phyloP scores from a whole-genome alignment of 345 rosid genomes.

The Brassica carinata region DNA sequence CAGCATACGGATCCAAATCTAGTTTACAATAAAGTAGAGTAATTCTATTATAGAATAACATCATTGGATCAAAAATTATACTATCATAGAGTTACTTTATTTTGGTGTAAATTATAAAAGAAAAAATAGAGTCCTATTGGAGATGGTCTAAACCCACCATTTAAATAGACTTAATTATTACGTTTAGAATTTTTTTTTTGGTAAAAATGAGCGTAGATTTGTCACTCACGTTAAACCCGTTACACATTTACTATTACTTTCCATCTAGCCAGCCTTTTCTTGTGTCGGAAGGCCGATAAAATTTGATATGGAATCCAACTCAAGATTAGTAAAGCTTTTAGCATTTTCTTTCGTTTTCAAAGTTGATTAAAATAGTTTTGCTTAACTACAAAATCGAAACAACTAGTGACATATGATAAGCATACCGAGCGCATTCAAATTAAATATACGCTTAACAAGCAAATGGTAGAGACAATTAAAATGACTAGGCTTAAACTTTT shows the following conservation, averaged over 20 bases:
- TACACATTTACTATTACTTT: conserved; percentile 1
- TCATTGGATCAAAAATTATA: no score
- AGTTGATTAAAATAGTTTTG: neutral
- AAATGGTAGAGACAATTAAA: neutral
- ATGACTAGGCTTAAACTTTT: no score
- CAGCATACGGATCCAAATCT: no score
- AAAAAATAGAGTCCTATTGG: no score
- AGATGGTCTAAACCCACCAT: no score
- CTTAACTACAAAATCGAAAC: neutral
- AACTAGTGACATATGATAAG: neutral
- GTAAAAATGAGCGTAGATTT: neutral
- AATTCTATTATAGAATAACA: no score
- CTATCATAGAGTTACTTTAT: no score
- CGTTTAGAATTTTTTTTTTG: neutral
- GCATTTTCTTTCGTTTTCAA: neutral
- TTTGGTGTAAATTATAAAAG: no score
- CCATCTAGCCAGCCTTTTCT: conserved; percentile 7
- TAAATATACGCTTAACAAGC: neutral
- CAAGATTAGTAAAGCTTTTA: neutral
- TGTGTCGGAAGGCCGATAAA: conserved; percentile 19
- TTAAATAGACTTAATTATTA: neutral
- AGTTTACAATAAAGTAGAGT: no score
- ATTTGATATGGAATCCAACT: conserved; percentile 6
- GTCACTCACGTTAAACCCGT: no score
- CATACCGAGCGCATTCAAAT: neutral